Evolutionary conservation across 1,284 basidiomycete species (phyloP).

Genomic region (Fomitopsis betulina): DNA sequence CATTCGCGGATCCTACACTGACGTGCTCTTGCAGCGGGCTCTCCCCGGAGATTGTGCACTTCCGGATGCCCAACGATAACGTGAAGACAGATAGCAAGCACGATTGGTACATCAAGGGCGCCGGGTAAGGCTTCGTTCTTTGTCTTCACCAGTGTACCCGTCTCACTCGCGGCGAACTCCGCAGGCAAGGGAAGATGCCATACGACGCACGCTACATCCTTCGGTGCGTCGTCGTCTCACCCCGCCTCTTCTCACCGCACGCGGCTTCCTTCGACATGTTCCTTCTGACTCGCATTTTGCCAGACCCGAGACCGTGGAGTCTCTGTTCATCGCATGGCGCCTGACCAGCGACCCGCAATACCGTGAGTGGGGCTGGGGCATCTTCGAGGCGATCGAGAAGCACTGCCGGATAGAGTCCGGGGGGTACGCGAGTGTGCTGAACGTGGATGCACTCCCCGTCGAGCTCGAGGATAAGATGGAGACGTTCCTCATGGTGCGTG

Average conservation of each 20-base stretch:
- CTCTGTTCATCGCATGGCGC: conserved; percentile 85
- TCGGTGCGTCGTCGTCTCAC: conserved; percentile 37
- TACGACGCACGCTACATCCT: conserved; percentile 92
- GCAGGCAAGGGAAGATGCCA: conserved; percentile 44
- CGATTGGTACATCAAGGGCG: conserved; percentile 90
- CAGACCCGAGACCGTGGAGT: conserved; percentile 93
- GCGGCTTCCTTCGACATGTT: not conserved
- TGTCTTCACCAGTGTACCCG: not conserved
- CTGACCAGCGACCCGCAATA: conserved; percentile 83
- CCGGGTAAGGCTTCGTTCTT: conserved; percentile 35
- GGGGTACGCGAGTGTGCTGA: conserved; percentile 82
- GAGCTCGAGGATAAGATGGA: conserved; percentile 88
- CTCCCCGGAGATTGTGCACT: conserved; percentile 82
- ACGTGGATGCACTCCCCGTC: conserved; percentile 75
- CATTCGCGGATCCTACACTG: not conserved
- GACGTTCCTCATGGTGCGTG: conserved; percentile 82
- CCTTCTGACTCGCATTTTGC: not conserved
- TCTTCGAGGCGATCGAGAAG: conserved; percentile 87
- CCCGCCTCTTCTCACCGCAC: not conserved
- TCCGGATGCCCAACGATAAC: conserved; percentile 53
- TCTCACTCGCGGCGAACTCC: not conserved
- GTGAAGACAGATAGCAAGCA: conserved; percentile 36
- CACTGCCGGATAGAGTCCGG: conserved; percentile 74
- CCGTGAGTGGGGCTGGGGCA: conserved; percentile 83
- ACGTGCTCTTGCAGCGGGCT: conserved; percentile 53